These are phyloP conservation scores for Rosa multiflora DNA, from an alignment of 306 rosid species.

Conservation along the genomic window DNA sequence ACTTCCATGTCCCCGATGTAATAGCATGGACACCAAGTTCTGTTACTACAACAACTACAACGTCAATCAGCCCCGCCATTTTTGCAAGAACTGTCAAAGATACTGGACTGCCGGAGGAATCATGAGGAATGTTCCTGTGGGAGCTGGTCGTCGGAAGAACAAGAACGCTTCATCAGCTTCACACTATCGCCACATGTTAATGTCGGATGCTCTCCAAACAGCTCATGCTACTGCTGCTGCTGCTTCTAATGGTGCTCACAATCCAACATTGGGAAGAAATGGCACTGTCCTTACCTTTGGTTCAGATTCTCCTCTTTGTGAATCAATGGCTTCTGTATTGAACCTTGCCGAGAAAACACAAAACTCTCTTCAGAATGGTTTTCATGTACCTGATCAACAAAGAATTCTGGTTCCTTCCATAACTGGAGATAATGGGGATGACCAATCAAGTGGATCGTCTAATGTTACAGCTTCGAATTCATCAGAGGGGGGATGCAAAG, in stretches of 20 bases:
- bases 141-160: slow-evolving; percentile 92
- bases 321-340: slow-evolving; percentile 61
- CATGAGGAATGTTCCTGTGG: slow-evolving; percentile 78
- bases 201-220: slow-evolving; percentile 46
- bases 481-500: slow-evolving; percentile 39
- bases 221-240: slow-evolving; percentile 33
- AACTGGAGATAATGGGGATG: slow-evolving; percentile 40
- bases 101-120: slow-evolving; percentile 96
- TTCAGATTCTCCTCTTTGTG: slow-evolving; percentile 56
- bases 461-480: slow-evolving; percentile 47
- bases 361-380: slow-evolving; percentile 33
- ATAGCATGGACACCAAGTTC: slow-evolving; percentile 86
- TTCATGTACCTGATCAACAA: slow-evolving; percentile 37
- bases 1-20: slow-evolving; percentile 81
- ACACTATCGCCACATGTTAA: slow-evolving; percentile 44
- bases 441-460: slow-evolving; percentile 55
- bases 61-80: slow-evolving; percentile 84
- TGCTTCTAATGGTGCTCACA: slow-evolving; percentile 39
- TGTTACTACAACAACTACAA: slow-evolving; percentile 89
- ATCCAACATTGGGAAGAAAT: slow-evolving; percentile 40
- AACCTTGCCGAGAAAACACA: slow-evolving; percentile 46
- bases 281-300: slow-evolving; percentile 61
- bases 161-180: slow-evolving; percentile 46
- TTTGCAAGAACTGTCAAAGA: slow-evolving; percentile 90
- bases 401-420: slow-evolving; percentile 31